Percentiles rank a stretch among this genome's conserved stretches.
Conservation (phyloP, 176 grass and related monocot species). For the Metroxylon sagu region DNA sequence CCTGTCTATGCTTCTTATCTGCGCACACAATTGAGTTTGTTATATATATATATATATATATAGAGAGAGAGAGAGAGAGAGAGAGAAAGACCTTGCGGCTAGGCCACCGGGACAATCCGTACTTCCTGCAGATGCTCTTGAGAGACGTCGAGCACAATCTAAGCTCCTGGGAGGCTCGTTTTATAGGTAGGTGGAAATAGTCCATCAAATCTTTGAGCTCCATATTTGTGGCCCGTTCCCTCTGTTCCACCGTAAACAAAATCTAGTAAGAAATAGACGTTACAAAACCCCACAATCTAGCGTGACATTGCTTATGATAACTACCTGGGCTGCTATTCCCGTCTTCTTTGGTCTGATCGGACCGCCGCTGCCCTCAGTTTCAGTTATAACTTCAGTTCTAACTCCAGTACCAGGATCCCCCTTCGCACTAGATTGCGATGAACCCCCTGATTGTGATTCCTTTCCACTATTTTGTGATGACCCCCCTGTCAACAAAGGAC, state of each 20-base stretch:
- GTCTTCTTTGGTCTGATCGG: too few species aligned
- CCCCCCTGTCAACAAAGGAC: too few species aligned
- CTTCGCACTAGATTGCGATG: too few species aligned
- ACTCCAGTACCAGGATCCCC: too few species aligned
- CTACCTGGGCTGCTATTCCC: too few species aligned
- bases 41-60: background rate
- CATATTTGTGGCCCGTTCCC: slow-evolving; percentile 17
- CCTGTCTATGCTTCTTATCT: slow-evolving; percentile 29
- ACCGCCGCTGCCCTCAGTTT: too few species aligned
- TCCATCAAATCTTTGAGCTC: slow-evolving; percentile 12
- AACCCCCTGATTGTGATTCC: too few species aligned
- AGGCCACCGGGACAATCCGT: slow-evolving; percentile 29
- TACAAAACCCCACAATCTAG: background rate
- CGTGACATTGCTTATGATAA: too few species aligned
- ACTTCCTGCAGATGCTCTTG: slow-evolving; percentile 20
- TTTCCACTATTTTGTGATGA: too few species aligned
- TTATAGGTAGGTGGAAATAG: slow-evolving; percentile 26
- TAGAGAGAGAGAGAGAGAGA: slow-evolving; percentile 2
- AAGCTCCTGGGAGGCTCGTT: slow-evolving; percentile 18
- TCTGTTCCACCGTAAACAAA: slow-evolving; percentile 8
- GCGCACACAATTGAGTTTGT: background rate
- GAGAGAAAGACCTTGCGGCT: slow-evolving; percentile 20
- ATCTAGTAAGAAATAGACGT: background rate
- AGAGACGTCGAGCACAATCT: slow-evolving; percentile 24
- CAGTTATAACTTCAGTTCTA: too few species aligned